Base-by-base conservation (phyloP, 345 rosid genomes). In the Geranium brycei region DNA sequence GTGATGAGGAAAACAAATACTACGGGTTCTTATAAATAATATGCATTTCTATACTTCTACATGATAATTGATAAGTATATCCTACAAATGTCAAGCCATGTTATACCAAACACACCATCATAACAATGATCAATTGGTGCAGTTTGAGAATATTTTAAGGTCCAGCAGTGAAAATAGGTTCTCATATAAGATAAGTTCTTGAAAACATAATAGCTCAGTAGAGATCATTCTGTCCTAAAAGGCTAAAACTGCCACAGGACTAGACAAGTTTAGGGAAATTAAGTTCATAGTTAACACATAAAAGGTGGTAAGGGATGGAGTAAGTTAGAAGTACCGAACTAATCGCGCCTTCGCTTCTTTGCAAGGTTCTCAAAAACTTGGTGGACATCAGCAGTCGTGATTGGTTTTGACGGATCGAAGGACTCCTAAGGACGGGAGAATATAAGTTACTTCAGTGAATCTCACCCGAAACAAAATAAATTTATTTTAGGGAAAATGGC, bases 331-430 rank as follows among this genome's bases (percentile, higher is more conserved):
- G 61, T 60, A 60, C 31, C 17, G 10, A 40, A 30, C 78, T 87
- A 69, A 66, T 64, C 62, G 11, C 86, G 95, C 60, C 64, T 73
- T 19, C 96, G 91, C 78, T 91, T 90, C 82, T 88, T 90, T 40
- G 86, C 85, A 68, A 95, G 96, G 76, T 91, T 91, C 66, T 92
- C 83, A 38, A 95, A 95, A 66, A 95, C 86, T 74, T 88, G 89
- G 59, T 79, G 85, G 31, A 95, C 81, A 77, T 88, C 97, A 56
- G 70, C 89, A 67, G 92, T 31, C 0, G 97, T 88, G 82, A 91
- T 74, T 32, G 92, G 77, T 70, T 87, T 87, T n/a, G 97, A 91
- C 14, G 92, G 78, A 69, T 88, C 99, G 62, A 76, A 77, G 1
- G 95, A 78, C 61, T 79, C 96, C 97, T 87, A 80, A 77, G 28